phyloP scores from a whole-genome alignment of 768 basidiomycete genomes.

The Calocybe cyanea region DNA sequence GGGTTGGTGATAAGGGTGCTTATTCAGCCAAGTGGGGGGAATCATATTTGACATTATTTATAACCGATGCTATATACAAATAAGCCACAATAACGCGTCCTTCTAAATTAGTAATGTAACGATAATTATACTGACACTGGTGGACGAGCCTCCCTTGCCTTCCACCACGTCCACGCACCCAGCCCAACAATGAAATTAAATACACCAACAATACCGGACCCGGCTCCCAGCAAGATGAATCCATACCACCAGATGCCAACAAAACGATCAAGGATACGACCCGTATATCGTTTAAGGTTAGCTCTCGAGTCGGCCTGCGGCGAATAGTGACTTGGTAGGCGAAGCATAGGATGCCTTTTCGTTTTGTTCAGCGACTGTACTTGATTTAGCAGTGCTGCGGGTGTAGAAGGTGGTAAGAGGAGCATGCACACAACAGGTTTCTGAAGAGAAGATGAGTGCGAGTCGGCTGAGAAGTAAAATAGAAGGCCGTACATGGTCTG shows the following conservation, averaged over 20 bases:
- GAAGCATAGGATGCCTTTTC: constrained; percentile 38
- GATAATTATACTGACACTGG: constrained; percentile 7
- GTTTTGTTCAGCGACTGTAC: constrained; percentile 23
- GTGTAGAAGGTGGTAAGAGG: constrained; percentile 51
- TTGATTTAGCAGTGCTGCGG: background rate
- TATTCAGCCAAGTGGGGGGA: constrained; percentile 7
- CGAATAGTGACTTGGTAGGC: constrained; percentile 45
- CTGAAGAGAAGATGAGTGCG: constrained; percentile 28
- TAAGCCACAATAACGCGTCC: too few species aligned
- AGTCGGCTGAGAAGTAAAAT: background rate
- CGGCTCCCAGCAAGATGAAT: constrained; percentile 71
- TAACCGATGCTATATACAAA: background rate
- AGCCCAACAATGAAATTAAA: constrained; percentile 72
- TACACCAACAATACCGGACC: constrained; percentile 64
- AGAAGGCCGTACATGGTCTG: constrained; percentile 73
- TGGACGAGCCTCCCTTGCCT: constrained; percentile 16
- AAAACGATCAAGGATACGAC: constrained; percentile 65
- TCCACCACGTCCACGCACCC: constrained; percentile 63
- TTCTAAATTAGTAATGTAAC: too few species aligned
- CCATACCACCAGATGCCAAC: constrained; percentile 81
- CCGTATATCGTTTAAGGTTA: constrained; percentile 56
- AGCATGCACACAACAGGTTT: constrained; percentile 81
- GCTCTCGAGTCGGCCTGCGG: constrained; percentile 55
- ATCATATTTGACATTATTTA: constrained; percentile 20
- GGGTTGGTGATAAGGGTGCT: background rate